phyloP scores from a whole-genome alignment of 2,329 filamentous ascomycete species.

The Paecilomyces sp. region DNA sequence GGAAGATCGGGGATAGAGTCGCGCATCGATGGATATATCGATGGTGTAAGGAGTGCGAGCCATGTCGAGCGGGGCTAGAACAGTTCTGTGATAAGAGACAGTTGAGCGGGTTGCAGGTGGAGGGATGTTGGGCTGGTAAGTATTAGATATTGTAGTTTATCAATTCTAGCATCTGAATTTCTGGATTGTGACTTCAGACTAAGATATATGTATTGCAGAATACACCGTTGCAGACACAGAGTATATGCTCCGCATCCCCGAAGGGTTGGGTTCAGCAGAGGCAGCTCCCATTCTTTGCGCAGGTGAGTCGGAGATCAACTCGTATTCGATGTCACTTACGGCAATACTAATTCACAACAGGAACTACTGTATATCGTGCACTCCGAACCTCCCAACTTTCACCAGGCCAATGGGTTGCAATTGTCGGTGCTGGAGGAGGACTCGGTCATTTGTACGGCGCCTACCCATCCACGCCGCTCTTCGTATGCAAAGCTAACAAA shows the following conservation, averaged over 20 bases:
- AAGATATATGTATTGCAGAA: slow-evolving; percentile 5
- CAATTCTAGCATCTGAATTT: too few relatives aligned
- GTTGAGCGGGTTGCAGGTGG: slow-evolving; percentile 10
- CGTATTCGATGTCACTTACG: not conserved
- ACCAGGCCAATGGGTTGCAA: slow-evolving; percentile 18
- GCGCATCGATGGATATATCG: slow-evolving; percentile 13
- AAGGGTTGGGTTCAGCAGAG: slow-evolving; percentile 10
- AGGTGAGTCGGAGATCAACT: slow-evolving; percentile 2
- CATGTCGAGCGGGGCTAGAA: slow-evolving; percentile 11
- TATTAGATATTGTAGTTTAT: not conserved
- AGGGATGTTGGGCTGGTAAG: slow-evolving; percentile 9
- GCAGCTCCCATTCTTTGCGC: slow-evolving; percentile 15
- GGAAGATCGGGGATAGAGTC: slow-evolving; percentile 17
- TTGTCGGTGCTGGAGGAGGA: slow-evolving; percentile 26
- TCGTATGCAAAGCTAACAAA: not conserved
- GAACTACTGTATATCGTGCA: slow-evolving; percentile 14
- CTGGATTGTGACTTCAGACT: too few relatives aligned
- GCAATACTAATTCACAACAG: not conserved
- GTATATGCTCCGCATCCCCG: slow-evolving; percentile 12
- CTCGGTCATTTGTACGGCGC: slow-evolving; percentile 16
- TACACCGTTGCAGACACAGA: slow-evolving; percentile 11
- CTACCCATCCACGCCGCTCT: not conserved
- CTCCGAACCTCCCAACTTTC: slow-evolving; percentile 25
- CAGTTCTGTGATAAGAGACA: slow-evolving; percentile 10
- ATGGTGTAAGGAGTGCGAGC: slow-evolving; percentile 13